phyloP scores from a whole-genome alignment of 768 basidiomycete genomes.

The Suillus plorans region DNA sequence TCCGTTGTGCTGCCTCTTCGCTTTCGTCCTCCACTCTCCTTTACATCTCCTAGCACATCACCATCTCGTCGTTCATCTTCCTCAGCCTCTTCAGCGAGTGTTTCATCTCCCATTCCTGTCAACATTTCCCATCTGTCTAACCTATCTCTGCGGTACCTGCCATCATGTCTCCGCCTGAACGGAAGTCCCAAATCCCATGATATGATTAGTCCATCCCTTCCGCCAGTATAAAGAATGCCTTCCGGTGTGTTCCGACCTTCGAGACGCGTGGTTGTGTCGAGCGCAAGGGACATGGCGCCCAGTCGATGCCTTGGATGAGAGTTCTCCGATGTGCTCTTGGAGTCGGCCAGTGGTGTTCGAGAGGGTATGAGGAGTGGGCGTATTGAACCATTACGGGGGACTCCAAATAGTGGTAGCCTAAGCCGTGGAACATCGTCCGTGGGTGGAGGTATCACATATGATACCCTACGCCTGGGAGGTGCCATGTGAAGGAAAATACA shows the following conservation, averaged over 20 bases:
- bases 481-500: constrained; percentile 27
- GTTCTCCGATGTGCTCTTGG: constrained; percentile 13
- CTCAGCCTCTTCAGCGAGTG: constrained; percentile 62
- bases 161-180: constrained; percentile 46
- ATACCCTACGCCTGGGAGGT: constrained; percentile 67
- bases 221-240: constrained; percentile 89
- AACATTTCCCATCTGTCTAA: constrained; percentile 70
- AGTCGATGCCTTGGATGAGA: constrained; percentile 81
- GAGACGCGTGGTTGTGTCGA: constrained; percentile 81
- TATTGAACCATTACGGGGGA: constrained; percentile 63
- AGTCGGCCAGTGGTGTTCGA: constrained; percentile 21
- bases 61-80: constrained; percentile 74
- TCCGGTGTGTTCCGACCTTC: constrained; percentile 65
- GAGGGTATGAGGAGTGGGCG: constrained; percentile 63
- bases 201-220: constrained; percentile 84
- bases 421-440: constrained; percentile 60
- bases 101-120: constrained; percentile 82
- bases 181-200: constrained; percentile 82
- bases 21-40: constrained; percentile 35
- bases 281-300: constrained; percentile 81
- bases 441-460: constrained; percentile 85
- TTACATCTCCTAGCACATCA: constrained; percentile 75
- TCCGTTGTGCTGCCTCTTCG: constrained; percentile 28
- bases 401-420: constrained; percentile 65
- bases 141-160: constrained; percentile 21